Conservation (phyloP, 1,284 basidiomycete species). For the Ustilago loliicola region DNA sequence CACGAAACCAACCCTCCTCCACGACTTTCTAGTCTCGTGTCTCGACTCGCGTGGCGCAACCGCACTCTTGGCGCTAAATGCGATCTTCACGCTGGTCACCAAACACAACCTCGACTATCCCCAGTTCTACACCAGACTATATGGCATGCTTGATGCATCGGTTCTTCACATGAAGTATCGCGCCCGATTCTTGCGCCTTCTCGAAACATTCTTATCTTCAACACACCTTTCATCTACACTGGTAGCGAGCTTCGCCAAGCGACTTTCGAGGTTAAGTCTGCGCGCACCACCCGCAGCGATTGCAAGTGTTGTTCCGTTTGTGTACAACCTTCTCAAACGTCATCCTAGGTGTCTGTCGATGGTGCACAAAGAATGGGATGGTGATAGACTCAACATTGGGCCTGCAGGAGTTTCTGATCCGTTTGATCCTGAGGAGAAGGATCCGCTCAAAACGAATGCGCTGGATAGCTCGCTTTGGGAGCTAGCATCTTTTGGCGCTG, state of each 20-base stretch:
- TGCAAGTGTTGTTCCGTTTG: conserved; percentile 90
- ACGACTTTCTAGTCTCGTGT: conserved; percentile 93
- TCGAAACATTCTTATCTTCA: conserved; percentile 89
- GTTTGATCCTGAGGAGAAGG: conserved; percentile 78
- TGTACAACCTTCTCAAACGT: conserved; percentile 92
- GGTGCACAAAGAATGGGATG: conserved; percentile 77
- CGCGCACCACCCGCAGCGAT: conserved; percentile 89
- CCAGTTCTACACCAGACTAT: conserved; percentile 93
- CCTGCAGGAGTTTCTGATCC: conserved; percentile 69
- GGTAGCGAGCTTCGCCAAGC: conserved; percentile 93
- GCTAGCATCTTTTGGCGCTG: conserved; percentile 78
- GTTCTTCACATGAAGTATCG: conserved; percentile 92
- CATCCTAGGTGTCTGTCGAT: conserved; percentile 92
- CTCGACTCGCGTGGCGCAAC: conserved; percentile 80
- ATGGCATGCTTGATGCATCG: conserved; percentile 81
- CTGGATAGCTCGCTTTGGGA: conserved; percentile 93
- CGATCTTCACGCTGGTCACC: conserved; percentile 89
- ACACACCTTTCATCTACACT: conserved; percentile 90
- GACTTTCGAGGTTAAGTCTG: conserved; percentile 85
- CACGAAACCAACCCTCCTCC: conserved; percentile 79
- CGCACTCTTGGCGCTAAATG: conserved; percentile 92
- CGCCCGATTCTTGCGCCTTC: conserved; percentile 92
- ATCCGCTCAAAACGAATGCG: conserved; percentile 84
- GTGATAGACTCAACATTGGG: conserved; percentile 62
- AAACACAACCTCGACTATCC: conserved; percentile 97